Evolutionary conservation across 495 filamentous ascomycete genomes (phyloP).

Genomic region (Penicillium coffeae): DNA sequence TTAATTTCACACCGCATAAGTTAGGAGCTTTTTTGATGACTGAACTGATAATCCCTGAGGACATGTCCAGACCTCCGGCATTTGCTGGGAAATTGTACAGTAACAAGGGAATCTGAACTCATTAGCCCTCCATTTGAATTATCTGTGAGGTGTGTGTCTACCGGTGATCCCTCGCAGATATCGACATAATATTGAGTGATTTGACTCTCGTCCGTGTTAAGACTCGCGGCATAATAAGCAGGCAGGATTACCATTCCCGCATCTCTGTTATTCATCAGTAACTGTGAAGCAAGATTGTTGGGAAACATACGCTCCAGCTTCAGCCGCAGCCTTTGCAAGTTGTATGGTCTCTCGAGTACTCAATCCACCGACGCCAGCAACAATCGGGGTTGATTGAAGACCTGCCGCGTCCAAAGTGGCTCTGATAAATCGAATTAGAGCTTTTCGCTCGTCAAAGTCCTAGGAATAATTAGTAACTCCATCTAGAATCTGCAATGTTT

Average conservation of each 20-base stretch:
- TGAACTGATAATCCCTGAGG: conserved; percentile 16
- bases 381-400: conserved; percentile 16
- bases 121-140: background rate
- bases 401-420: conserved; percentile 15
- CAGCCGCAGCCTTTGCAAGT: conserved; percentile 11
- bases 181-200: conserved; percentile 20
- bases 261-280: conserved; percentile 8
- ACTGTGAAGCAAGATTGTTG: background rate
- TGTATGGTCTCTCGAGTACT: conserved; percentile 20
- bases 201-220: conserved; percentile 12
- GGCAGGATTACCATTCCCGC: conserved; percentile 23
- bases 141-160: too few species aligned
- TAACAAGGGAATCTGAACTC: conserved; percentile 15
- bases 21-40: conserved; percentile 13
- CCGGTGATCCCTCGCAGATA: conserved; percentile 19
- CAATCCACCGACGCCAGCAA: conserved; percentile 17
- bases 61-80: conserved; percentile 22
- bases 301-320: conserved; percentile 16
- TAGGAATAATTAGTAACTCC: background rate
- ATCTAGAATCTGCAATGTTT: background rate
- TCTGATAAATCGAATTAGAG: conserved; percentile 19
- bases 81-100: conserved; percentile 22
- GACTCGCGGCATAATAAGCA: conserved; percentile 22
- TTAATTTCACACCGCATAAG: conserved; percentile 20
- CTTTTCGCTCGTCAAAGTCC: conserved; percentile 15